phyloP scores from a whole-genome alignment of 1,284 basidiomycete genomes.

The Trichosporon sp. region DNA sequence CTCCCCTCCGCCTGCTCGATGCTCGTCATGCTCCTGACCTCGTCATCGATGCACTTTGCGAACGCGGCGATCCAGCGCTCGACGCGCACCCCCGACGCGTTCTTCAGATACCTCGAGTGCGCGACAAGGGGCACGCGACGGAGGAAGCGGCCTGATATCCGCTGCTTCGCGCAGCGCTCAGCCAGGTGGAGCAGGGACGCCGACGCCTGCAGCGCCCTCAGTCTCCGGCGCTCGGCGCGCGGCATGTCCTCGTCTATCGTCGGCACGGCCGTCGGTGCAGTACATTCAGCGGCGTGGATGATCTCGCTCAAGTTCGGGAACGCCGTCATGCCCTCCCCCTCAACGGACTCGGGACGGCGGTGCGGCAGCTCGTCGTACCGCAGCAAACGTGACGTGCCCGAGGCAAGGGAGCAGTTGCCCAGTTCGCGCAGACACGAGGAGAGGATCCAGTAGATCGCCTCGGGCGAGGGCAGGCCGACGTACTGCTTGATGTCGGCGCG shows the following conservation, averaged over 20 bases:
- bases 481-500: constrained; percentile 96
- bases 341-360: not conserved
- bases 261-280: not conserved
- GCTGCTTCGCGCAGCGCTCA: constrained; percentile 12
- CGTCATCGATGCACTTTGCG: constrained; percentile 65
- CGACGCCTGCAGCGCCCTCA: constrained; percentile 26
- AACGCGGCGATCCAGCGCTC: constrained; percentile 63
- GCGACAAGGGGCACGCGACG: constrained; percentile 89
- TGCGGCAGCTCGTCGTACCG: constrained; percentile 26
- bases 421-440: constrained; percentile 80
- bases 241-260: constrained; percentile 6
- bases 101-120: constrained; percentile 69
- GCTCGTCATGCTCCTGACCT: constrained; percentile 29
- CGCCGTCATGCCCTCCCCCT: constrained; percentile 10
- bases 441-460: constrained; percentile 94
- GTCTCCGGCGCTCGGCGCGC: constrained; percentile 10
- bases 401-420: constrained; percentile 70
- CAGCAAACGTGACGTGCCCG: constrained; percentile 61
- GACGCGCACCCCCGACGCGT: constrained; percentile 27
- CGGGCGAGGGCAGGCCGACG: constrained; percentile 81
- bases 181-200: not conserved
- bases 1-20: constrained; percentile 21
- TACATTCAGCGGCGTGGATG: not conserved
- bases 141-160: constrained; percentile 55
- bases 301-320: constrained; percentile 14